These are phyloP conservation scores for Geotrichum candidum DNA, from an alignment of 1,139 yeast species.

Conservation along the genomic window DNA sequence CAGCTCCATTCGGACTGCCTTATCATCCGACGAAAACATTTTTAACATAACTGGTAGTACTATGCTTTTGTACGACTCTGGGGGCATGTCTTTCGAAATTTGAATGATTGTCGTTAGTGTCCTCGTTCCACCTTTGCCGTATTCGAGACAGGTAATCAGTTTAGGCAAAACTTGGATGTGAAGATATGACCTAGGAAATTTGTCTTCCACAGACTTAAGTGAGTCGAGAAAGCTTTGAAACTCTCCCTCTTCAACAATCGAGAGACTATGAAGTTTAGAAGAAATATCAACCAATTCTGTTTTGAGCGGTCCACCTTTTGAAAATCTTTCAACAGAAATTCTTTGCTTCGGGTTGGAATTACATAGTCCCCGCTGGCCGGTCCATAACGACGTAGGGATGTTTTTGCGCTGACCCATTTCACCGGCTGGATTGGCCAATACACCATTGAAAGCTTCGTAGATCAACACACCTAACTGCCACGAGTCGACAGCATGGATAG, in stretches of 20 bases:
- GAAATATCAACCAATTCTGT: conserved; percentile 46
- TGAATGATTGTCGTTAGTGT: conserved; percentile 25
- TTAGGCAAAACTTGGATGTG: conserved; percentile 66
- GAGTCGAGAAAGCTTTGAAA: conserved; percentile 50
- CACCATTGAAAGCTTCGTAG: conserved; percentile 42
- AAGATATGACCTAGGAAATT: conserved; percentile 55
- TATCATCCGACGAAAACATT: conserved; percentile 61
- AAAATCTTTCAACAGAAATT: conserved; percentile 46
- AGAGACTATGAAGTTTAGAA: conserved; percentile 47
- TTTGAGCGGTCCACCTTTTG: conserved; percentile 28
- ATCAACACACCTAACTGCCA: conserved; percentile 57
- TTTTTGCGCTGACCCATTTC: conserved; percentile 20
- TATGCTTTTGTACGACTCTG: conserved; percentile 40
- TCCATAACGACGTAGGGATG: conserved; percentile 23
- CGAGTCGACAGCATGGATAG: conserved; percentile 44
- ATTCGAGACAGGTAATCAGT: conserved; percentile 41
- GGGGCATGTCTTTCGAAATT: conserved; percentile 41
- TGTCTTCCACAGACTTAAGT: conserved; percentile 34
- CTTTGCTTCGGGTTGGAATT: conserved; percentile 35
- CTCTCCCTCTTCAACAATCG: conserved; percentile 46
- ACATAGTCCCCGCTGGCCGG: conserved; percentile 26
- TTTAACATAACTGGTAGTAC: conserved; percentile 61
- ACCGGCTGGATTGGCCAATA: conserved; percentile 20
- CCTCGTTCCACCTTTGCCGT: conserved; percentile 26
- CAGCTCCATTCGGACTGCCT: conserved; percentile 67